Evolutionary conservation across 163 green algal species (phyloP), one percentile per base, ranked within the genome.

Genomic region (Scenedesmus sp.): DNA sequence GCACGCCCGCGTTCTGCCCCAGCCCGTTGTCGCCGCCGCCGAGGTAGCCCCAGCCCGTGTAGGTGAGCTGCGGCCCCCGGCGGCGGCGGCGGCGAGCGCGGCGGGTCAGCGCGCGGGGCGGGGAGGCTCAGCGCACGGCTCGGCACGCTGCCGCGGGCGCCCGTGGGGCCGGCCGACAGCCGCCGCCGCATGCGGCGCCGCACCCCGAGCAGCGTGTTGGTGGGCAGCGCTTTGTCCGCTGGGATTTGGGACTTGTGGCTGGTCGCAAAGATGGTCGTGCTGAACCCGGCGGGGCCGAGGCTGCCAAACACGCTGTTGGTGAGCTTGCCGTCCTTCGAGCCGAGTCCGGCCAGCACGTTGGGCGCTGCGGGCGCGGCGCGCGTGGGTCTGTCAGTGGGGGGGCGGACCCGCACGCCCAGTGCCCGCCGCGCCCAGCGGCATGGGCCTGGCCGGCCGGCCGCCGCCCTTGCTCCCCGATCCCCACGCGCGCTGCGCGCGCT

Each of bases 1-100:
- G 58, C 10, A 83, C 64, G 22, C 54, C 65, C 0, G 75, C 75
- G 15, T 83, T 83, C 1, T 71, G 75, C 1, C 75, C 75, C 24
- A 70, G 64, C n/a, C 75, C 75, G 65, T 83, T 83, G 64, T 83
- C 75, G 11, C 75, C 75, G 36, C 75, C 75, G n/a, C 75, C 75
- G 0, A 83, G 64, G 64, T 83, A 83, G 20, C 64, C 65, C 56
- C 57, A 83, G 2, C 75, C 75, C 22, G 34, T 83, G n/a, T 48
- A 44, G 14, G 74, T 65, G 33, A 81, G 36, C 74, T 81, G 75
- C 54, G 71, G 18, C n/a, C n/a, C n/a, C n/a, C n/a, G n/a, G n/a
- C n/a, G n/a, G n/a, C 20, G 57, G 57, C 14, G 57, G 57, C 24
- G 24, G 57, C 14, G 54, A 20, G n/a, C n/a, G n/a, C n/a, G n/a